A percentile compares a stretch with the other conserved stretches of the same genome.
Conservation (phyloP, 305 asterid genomes). For the Fraxinus angustifolia region DNA sequence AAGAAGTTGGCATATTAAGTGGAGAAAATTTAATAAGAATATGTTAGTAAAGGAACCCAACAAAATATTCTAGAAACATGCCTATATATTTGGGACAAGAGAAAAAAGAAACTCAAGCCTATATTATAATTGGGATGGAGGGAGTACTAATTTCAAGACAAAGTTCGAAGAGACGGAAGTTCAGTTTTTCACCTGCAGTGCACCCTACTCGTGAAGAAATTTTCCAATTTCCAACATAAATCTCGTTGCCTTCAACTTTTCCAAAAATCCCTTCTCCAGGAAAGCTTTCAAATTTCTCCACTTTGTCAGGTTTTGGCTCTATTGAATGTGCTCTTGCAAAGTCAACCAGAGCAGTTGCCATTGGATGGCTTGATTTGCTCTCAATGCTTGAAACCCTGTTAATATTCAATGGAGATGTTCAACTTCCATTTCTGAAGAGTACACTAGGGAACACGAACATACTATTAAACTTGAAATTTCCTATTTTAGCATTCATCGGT, state of each 20-base stretch:
- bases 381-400: constrained; percentile 85
- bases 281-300: constrained; percentile 56
- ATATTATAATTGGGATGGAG: no score
- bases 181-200: constrained; percentile 40
- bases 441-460: background rate
- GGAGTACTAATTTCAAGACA: background rate
- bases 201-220: constrained; percentile 67
- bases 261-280: constrained; percentile 93
- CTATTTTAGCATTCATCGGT: background rate
- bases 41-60: no score
- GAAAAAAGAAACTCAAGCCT: no score
- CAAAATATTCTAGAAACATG: no score
- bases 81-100: no score
- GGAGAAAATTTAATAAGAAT: no score
- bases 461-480: background rate
- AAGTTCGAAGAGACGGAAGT: constrained; percentile 3
- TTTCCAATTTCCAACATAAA: constrained; percentile 62
- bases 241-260: constrained; percentile 45
- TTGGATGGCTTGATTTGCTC: constrained; percentile 84
- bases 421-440: background rate
- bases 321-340: constrained; percentile 41
- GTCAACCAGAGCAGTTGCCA: constrained; percentile 75
- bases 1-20: no score
- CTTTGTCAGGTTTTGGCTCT: constrained; percentile 63
- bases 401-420: background rate